These are phyloP conservation scores for Ambrosia trifida DNA, from an alignment of 129 eudicot species.

Conservation along the genomic window DNA sequence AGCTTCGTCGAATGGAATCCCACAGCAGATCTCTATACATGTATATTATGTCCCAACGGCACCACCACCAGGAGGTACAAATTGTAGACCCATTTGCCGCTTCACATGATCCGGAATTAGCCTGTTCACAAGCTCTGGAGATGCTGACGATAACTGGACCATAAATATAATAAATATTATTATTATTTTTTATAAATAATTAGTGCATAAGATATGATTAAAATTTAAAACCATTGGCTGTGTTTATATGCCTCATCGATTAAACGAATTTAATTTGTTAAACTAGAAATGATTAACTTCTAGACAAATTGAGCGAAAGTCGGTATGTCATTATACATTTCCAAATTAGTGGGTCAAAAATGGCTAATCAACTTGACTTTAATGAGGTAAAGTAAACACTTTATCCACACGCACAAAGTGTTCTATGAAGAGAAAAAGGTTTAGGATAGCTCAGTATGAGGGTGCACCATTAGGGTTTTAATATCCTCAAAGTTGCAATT, in stretches of 20 bases:
- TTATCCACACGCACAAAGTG: conserved; percentile 11
- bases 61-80: conserved; percentile 38
- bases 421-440: conserved; percentile 14
- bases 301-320: conserved; percentile 19
- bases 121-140: conserved; percentile 75
- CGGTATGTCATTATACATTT: conserved; percentile 1
- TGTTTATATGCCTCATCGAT: background rate
- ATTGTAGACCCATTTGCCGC: conserved; percentile 56
- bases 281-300: background rate
- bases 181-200: no score
- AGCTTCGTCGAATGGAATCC: conserved; percentile 15
- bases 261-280: background rate
- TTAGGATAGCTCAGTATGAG: background rate
- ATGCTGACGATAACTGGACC: conserved; percentile 63
- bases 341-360: conserved; percentile 28
- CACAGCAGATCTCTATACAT: conserved; percentile 28
- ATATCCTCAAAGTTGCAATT: background rate
- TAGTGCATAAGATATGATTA: background rate
- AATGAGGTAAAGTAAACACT: conserved; percentile 19
- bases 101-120: conserved; percentile 83
- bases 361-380: conserved; percentile 22
- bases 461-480: background rate
- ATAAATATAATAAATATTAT: conserved; percentile 6
- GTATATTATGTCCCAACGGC: conserved; percentile 13
- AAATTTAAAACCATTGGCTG: no score